A percentile compares a stretch with the other conserved stretches of the same genome.
These are phyloP conservation scores for Tritrichomonas musculus DNA, from an alignment of 208 protist genomes.

Conservation along the genomic window DNA sequence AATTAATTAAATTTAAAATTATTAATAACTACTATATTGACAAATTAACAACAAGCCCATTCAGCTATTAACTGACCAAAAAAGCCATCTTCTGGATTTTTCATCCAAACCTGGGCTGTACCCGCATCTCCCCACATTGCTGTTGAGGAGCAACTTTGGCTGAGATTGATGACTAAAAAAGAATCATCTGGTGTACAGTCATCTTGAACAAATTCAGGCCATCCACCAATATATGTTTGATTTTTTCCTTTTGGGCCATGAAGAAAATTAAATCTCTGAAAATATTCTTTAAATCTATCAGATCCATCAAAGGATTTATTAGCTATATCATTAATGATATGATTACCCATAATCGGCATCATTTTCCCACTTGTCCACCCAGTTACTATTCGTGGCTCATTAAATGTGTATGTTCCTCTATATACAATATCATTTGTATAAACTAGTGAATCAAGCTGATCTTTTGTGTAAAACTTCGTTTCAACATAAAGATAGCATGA, in stretches of 20 bases:
- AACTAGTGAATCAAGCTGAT: no score
- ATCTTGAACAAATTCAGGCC: neutral
- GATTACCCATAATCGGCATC: neutral
- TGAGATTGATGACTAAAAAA: neutral
- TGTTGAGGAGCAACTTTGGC: neutral
- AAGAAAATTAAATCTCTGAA: neutral
- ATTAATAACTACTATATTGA: no score
- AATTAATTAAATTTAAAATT: no score
- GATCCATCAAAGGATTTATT: neutral
- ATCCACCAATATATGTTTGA: slow-evolving; percentile 1
- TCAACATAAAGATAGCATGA: no score
- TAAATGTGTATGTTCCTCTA: neutral
- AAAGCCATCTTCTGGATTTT: neutral
- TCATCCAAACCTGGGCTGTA: neutral
- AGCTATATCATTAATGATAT: neutral
- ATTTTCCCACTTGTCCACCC: neutral
- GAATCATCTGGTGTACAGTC: neutral
- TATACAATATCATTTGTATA: no score
- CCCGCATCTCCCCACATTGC: neutral
- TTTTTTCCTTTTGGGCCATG: neutral
- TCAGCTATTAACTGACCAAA: no score
- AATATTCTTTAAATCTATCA: neutral
- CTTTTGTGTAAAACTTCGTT: no score
- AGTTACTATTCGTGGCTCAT: neutral
- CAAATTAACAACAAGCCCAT: no score